Percentiles rank a stretch among this genome's conserved stretches.
phyloP scores from a whole-genome alignment of 2,329 filamentous ascomycete species.

The Acrodontium crateriforme region DNA sequence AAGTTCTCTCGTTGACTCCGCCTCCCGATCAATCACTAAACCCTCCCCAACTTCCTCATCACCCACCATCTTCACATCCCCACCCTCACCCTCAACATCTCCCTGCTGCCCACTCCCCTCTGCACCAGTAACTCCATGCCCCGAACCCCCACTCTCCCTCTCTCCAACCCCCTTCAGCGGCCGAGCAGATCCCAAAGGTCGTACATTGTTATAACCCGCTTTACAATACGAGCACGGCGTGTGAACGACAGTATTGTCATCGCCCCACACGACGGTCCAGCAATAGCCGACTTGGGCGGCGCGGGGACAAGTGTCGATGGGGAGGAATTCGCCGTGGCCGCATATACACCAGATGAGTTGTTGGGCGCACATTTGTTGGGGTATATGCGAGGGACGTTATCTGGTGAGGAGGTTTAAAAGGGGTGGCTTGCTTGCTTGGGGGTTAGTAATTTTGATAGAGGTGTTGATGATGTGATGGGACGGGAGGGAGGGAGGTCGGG shows the following conservation, averaged over 20 bases:
- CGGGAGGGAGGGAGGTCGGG: too few species aligned
- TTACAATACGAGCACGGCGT: constrained; percentile 17
- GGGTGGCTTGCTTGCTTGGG: too few species aligned
- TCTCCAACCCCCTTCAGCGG: constrained; percentile 5
- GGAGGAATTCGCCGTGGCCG: constrained; percentile 20
- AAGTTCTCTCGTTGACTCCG: too few species aligned
- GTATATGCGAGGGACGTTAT: too few species aligned
- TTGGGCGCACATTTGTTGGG: constrained; percentile 23
- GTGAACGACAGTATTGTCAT: constrained; percentile 11
- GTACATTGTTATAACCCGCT: constrained; percentile 9
- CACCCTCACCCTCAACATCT: background rate
- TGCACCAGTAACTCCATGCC: constrained; percentile 4
- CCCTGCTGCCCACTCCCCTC: background rate
- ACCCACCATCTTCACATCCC: background rate
- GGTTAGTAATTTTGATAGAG: too few species aligned
- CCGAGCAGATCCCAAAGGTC: constrained; percentile 7
- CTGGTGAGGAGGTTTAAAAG: too few species aligned
- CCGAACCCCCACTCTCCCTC: too few species aligned
- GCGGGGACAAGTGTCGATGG: constrained; percentile 12
- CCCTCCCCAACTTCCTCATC: background rate
- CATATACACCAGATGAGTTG: constrained; percentile 21
- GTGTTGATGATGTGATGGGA: too few species aligned
- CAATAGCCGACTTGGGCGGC: constrained; percentile 10
- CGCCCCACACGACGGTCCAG: constrained; percentile 18
- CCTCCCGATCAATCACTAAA: constrained; percentile 1